Conservation (phyloP, 2,329 filamentous ascomycete genomes). For the Diaporthe aspalathi region DNA sequence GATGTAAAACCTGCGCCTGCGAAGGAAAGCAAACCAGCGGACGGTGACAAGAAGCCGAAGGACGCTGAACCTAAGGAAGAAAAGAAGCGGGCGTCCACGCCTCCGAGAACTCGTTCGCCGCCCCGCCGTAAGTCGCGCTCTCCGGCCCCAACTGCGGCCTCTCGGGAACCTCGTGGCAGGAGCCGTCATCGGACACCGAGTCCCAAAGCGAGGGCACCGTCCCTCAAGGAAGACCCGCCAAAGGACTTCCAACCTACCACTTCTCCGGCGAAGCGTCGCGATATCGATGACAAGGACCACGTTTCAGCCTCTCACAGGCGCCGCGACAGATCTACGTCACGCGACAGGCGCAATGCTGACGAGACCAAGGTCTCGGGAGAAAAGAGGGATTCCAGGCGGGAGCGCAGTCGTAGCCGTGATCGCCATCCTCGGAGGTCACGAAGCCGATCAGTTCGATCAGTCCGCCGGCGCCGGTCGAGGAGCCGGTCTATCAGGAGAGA, state of each 20-base stretch:
- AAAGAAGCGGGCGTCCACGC: constrained; percentile 35
- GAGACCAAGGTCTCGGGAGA: constrained; percentile 32
- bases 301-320: constrained; percentile 43
- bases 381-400: constrained; percentile 46
- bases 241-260: constrained; percentile 28
- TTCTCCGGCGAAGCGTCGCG: constrained; percentile 45
- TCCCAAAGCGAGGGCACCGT: constrained; percentile 25
- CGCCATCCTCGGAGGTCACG: constrained; percentile 41
- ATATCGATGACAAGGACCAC: constrained; percentile 45
- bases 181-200: constrained; percentile 38
- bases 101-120: constrained; percentile 30
- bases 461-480: constrained; percentile 45
- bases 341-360: constrained; percentile 22
- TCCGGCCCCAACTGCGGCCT: constrained; percentile 44
- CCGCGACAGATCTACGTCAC: constrained; percentile 31
- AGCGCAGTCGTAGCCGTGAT: constrained; percentile 44
- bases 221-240: constrained; percentile 27
- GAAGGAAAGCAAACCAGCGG: constrained; percentile 43
- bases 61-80: constrained; percentile 42
- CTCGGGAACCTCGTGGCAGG: constrained; percentile 45
- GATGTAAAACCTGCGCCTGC: constrained; percentile 42
- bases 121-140: constrained; percentile 41
- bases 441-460: constrained; percentile 46
- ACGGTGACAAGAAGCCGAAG: constrained; percentile 40
- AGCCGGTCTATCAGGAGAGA: constrained; percentile 44